Evolutionary conservation across 305 asterid genomes (phyloP), one percentile per base, ranked within the genome.

Genomic region (Fraxinus latifolia): DNA sequence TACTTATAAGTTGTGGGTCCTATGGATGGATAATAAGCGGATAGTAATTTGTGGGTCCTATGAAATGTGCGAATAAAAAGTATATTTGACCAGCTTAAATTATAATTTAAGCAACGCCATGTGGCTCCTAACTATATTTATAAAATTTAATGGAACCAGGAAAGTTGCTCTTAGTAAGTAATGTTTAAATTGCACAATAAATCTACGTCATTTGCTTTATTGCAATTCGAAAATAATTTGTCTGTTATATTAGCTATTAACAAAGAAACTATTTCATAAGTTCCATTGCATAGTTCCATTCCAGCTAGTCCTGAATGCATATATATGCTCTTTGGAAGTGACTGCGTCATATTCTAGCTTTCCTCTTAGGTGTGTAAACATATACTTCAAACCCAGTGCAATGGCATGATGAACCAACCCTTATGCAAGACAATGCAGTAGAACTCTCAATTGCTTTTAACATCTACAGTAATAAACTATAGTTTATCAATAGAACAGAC

Each of bases 401-500:
- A 67, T 67, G 3, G 74, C 19, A 67, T 7, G 34, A 27, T 67
- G 19, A 67, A 67, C 36, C 17, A 11, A 9, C 72, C 74, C 84
- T 79, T 77, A 34, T 58, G 36, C 50, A 79, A 71, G 73, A 78
- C 70, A 55, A 19, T 39, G 77, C 27, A 60, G 47, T 33, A 78
- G 50, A 84, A 55, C 27, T 68, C 67, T 80, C 78, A 75, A 70
- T 68, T 74, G 74, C 72, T 76, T 68, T 74, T 60, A 58, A 71
- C 42, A 39, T 83, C 75, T 17, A 50, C 27, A 76, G 14, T 42
- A 27, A 67, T 27, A 58, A 70, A 74, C 53, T 37, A 79, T 68
- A 77, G 27, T 76, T 55, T 23, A 83, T 34, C 83, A 53, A 50
- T 71, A 81, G 77, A 74, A 58, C 36, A 8, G 78, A 19, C 32